Evolutionary conservation across 805 yeast species (phyloP).

Genomic region (Candida adriatica): DNA sequence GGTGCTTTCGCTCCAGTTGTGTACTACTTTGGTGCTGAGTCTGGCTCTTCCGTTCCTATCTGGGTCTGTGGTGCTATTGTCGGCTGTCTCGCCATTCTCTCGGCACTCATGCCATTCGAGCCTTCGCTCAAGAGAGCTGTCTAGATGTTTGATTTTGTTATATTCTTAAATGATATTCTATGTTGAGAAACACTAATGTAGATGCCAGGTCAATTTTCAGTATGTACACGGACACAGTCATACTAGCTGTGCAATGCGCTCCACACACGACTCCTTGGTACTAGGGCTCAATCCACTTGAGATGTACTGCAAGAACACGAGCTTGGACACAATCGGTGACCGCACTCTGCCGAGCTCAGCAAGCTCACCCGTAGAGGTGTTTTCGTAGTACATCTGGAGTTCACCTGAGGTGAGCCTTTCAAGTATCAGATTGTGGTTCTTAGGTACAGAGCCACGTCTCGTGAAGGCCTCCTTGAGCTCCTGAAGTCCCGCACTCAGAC

Average conservation of each 20-base stretch:
- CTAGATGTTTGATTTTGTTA: slow-evolving; percentile 6
- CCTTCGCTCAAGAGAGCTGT: slow-evolving; percentile 34
- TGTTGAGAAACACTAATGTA: neutral
- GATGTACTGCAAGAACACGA: slow-evolving; percentile 71
- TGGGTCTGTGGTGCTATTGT: slow-evolving; percentile 55
- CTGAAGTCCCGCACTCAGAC: slow-evolving; percentile 54
- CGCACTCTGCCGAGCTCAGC: slow-evolving; percentile 49
- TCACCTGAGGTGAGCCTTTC: slow-evolving; percentile 44
- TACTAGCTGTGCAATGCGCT: slow-evolving; percentile 26
- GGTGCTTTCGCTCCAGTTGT: slow-evolving; percentile 56
- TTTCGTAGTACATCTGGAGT: slow-evolving; percentile 37
- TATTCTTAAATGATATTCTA: neutral
- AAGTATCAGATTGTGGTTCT: slow-evolving; percentile 60
- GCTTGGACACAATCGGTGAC: slow-evolving; percentile 55
- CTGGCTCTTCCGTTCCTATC: slow-evolving; percentile 51
- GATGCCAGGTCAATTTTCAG: too few relatives aligned
- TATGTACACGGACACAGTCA: slow-evolving; percentile 1
- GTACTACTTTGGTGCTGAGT: slow-evolving; percentile 37
- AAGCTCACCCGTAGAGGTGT: slow-evolving; percentile 30
- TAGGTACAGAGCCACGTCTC: slow-evolving; percentile 65
- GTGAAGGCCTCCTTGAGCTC: slow-evolving; percentile 58
- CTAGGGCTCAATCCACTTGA: slow-evolving; percentile 66
- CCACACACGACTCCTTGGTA: slow-evolving; percentile 37
- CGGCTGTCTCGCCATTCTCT: slow-evolving; percentile 38
- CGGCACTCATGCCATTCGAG: slow-evolving; percentile 43